phyloP scores from a whole-genome alignment of 2,329 filamentous ascomycete species.

The Sporothrix humicola region DNA sequence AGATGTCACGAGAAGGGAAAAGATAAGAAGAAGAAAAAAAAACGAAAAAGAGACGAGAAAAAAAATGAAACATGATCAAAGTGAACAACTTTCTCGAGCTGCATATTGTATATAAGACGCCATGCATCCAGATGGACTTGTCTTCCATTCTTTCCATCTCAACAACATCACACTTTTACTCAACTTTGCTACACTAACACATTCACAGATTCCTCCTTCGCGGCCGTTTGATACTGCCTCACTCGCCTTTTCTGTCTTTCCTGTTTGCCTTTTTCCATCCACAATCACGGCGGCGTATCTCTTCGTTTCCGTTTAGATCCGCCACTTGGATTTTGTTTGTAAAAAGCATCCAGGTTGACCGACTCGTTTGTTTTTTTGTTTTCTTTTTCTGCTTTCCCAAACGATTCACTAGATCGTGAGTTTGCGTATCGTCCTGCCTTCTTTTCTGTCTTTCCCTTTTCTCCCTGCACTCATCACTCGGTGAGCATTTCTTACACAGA shows the following conservation, averaged over 20 bases:
- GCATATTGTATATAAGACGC: conserved; percentile 2
- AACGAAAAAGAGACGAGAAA: background rate
- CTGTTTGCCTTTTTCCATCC: background rate
- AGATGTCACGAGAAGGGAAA: background rate
- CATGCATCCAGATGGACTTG: background rate
- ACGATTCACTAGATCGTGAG: background rate
- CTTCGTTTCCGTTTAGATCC: background rate
- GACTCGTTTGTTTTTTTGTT: background rate
- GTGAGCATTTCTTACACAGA: background rate
- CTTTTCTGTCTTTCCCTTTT: too few species aligned
- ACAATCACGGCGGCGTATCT: background rate
- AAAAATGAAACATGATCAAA: background rate
- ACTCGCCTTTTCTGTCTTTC: background rate
- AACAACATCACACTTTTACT: background rate
- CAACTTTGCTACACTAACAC: background rate
- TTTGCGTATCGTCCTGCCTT: background rate
- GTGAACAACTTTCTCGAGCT: too few species aligned
- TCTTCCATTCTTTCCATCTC: background rate
- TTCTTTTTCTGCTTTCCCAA: background rate
- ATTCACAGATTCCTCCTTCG: background rate
- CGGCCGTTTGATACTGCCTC: conserved; percentile 19
- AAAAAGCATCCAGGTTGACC: background rate
- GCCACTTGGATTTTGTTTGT: background rate
- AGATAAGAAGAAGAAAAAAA: conserved; percentile 4
- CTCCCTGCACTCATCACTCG: background rate